Percentiles rank a stretch among this genome's conserved stretches.
Conservation (phyloP, 2,329 filamentous ascomycete species). For the Tolypocladium guangdongense region DNA sequence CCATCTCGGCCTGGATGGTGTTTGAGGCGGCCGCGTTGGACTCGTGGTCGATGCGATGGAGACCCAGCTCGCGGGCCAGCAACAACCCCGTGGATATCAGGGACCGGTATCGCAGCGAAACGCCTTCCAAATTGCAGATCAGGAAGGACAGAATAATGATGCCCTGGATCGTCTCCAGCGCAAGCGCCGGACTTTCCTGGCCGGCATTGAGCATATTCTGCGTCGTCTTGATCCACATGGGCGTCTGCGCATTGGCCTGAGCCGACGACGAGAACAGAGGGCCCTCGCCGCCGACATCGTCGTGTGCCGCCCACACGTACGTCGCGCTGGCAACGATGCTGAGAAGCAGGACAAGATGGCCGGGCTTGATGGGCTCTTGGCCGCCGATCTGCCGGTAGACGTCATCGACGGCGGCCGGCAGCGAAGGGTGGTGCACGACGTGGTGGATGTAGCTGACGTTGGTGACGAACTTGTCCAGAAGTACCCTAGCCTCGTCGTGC, state of each 20-base stretch:
- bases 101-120: not conserved
- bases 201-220: not conserved
- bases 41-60: not conserved
- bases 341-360: not conserved
- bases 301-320: not conserved
- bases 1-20: not conserved
- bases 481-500: not conserved
- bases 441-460: not conserved
- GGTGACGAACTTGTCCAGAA: not conserved
- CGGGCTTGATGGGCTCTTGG: not conserved
- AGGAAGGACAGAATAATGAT: not conserved
- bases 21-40: not conserved
- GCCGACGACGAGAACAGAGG: not conserved
- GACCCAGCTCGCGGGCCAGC: not conserved
- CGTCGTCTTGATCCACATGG: not conserved
- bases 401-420: not conserved
- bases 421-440: not conserved
- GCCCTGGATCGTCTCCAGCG: not conserved
- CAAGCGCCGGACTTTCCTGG: not conserved
- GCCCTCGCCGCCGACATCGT: not conserved
- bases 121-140: not conserved
- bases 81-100: not conserved
- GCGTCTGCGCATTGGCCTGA: not conserved
- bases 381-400: not conserved
- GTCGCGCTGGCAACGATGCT: not conserved